These are phyloP conservation scores for Capsicum baccatum DNA, from an alignment of 257 asterid species.

Conservation along the genomic window DNA sequence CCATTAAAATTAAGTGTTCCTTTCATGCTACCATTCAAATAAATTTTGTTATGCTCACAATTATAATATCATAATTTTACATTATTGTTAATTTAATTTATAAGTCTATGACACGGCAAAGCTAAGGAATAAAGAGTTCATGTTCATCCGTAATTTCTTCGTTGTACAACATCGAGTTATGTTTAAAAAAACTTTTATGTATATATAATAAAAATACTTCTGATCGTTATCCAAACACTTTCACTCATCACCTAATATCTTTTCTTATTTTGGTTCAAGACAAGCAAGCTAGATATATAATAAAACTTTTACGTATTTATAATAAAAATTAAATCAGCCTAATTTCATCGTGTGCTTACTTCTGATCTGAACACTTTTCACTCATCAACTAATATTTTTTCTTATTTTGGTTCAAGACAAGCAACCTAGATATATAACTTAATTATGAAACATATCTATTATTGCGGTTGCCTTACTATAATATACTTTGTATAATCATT, in stretches of 20 bases:
- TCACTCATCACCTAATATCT: not conserved
- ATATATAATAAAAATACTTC: too few species aligned
- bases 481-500: slow-evolving; percentile 17
- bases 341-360: too few species aligned
- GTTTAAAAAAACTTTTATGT: too few species aligned
- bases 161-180: not conserved
- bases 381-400: not conserved
- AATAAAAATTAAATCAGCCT: too few species aligned
- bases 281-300: not conserved
- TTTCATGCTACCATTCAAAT: not conserved
- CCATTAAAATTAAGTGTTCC: not conserved
- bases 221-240: too few species aligned
- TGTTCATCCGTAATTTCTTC: not conserved
- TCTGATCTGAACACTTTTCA: not conserved
- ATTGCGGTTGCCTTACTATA: not conserved
- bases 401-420: not conserved
- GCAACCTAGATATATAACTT: not conserved
- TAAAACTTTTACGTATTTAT: too few species aligned
- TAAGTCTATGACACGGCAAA: too few species aligned
- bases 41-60: too few species aligned
- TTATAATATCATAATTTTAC: too few species aligned
- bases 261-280: not conserved
- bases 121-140: too few species aligned
- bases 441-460: not conserved
- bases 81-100: too few species aligned